Percentiles rank a stretch among this genome's conserved stretches.
phyloP scores from a whole-genome alignment of 2,329 filamentous ascomycete species.

The Colletotrichum sp. region DNA sequence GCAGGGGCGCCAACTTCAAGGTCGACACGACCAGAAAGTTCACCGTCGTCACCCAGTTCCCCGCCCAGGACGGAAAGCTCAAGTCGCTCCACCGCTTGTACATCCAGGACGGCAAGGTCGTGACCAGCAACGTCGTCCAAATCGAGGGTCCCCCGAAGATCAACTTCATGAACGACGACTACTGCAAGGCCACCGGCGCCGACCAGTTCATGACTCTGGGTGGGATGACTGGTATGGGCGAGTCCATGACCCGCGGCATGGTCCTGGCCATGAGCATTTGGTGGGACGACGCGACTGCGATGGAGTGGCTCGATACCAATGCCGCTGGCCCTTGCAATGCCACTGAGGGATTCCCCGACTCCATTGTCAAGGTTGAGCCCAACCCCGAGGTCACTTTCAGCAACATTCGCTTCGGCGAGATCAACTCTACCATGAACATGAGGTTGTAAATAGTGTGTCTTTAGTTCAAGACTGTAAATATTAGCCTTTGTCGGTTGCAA shows the following conservation, averaged over 20 bases:
- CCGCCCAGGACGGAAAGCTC: slow-evolving; percentile 34
- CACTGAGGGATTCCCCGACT: slow-evolving; percentile 55
- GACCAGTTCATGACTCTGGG: slow-evolving; percentile 35
- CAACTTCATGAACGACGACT: slow-evolving; percentile 30
- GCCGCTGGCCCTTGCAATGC: slow-evolving; percentile 58
- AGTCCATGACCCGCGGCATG: slow-evolving; percentile 53
- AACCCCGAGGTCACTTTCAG: slow-evolving; percentile 57
- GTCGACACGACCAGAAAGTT: slow-evolving; percentile 30
- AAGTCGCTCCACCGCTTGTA: slow-evolving; percentile 54
- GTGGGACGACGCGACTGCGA: slow-evolving; percentile 57
- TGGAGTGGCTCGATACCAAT: slow-evolving; percentile 61
- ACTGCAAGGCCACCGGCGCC: slow-evolving; percentile 27
- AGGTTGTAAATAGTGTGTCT: not conserved
- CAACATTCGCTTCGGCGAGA: slow-evolving; percentile 62
- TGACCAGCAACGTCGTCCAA: slow-evolving; percentile 41
- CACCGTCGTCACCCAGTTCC: slow-evolving; percentile 50
- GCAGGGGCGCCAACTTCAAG: slow-evolving; percentile 22
- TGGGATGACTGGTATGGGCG: slow-evolving; percentile 44
- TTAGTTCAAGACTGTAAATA: not conserved
- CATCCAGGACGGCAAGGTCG: slow-evolving; percentile 50
- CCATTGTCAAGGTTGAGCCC: slow-evolving; percentile 48
- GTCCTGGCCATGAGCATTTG: slow-evolving; percentile 60
- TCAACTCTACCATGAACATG: slow-evolving; percentile 39
- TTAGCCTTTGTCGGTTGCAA: not conserved
- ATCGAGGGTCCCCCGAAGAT: slow-evolving; percentile 25